Percentiles rank a stretch among this genome's conserved stretches.
Evolutionary conservation across 768 basidiomycete species (phyloP).

Genomic region (Podaxis sp.): DNA sequence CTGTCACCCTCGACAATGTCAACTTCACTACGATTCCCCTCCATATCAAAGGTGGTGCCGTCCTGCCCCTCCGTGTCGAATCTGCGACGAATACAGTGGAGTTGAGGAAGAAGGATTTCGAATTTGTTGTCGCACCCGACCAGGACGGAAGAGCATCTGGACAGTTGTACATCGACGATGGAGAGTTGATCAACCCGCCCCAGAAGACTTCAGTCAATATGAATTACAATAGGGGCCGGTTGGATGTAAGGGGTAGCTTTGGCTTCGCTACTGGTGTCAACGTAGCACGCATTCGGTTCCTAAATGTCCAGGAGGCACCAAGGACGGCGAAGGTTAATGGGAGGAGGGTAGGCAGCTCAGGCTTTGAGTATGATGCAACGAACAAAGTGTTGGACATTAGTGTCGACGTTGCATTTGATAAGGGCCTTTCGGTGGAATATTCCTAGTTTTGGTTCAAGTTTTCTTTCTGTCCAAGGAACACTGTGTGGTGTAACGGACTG

Average conservation of each 20-base stretch:
- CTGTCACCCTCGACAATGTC: conserved; percentile 43
- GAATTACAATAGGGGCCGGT: conserved; percentile 25
- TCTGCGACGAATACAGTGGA: conserved; percentile 61
- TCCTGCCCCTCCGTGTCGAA: conserved; percentile 55
- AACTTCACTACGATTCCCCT: conserved; percentile 59
- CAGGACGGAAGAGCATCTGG: conserved; percentile 51
- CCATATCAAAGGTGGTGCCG: conserved; percentile 56
- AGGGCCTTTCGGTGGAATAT: conserved; percentile 10
- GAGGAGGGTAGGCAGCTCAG: conserved; percentile 18
- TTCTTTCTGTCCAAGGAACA: conserved; percentile 40
- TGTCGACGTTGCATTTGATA: conserved; percentile 31
- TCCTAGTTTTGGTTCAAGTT: conserved; percentile 12
- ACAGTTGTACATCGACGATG: conserved; percentile 62
- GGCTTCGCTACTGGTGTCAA: conserved; percentile 37
- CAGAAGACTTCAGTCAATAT: conserved; percentile 32
- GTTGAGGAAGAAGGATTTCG: conserved; percentile 54
- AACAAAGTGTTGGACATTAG: conserved; percentile 44
- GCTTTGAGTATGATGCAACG: conserved; percentile 32
- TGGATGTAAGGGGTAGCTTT: conserved; percentile 37
- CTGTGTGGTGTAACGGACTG: conserved; percentile 59
- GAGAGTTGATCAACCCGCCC: conserved; percentile 44
- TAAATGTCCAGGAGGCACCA: conserved; percentile 32
- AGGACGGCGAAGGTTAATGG: conserved; percentile 29
- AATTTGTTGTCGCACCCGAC: conserved; percentile 61
- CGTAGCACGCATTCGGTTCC: conserved; percentile 34